Evolutionary conservation across 306 rosid species (phyloP).

Genomic region (Dryas drummondii): DNA sequence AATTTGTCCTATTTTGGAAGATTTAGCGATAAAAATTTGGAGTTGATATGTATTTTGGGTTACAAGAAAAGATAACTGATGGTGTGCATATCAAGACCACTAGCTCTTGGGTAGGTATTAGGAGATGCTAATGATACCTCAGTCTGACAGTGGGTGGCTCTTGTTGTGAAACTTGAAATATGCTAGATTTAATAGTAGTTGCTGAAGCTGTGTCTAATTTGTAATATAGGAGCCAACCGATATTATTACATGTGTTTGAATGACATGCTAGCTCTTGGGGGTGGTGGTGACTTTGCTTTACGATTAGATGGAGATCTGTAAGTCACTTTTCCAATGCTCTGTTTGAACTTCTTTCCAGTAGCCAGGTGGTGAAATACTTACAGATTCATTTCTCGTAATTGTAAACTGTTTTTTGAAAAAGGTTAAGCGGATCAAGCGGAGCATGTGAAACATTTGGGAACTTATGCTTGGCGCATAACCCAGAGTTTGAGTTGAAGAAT

Average conservation of each 20-base stretch:
- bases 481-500: conserved; percentile 84
- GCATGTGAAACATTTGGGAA: conserved; percentile 86
- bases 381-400: conserved; percentile 24
- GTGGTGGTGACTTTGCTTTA: conserved; percentile 87
- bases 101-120: not conserved
- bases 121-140: conserved; percentile 7
- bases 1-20: conserved; percentile 19
- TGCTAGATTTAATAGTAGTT: not conserved
- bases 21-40: conserved; percentile 14
- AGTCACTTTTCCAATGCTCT: conserved; percentile 32
- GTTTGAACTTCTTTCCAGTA: not conserved
- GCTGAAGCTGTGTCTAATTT: conserved; percentile 8
- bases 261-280: conserved; percentile 87
- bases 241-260: conserved; percentile 71
- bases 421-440: conserved; percentile 92
- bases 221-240: conserved; percentile 68
- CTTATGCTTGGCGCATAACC: conserved; percentile 75
- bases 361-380: conserved; percentile 10
- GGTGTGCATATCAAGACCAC: not conserved
- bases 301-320: conserved; percentile 90
- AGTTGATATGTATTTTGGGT: conserved; percentile 6
- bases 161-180: not conserved
- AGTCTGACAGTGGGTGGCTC: not conserved
- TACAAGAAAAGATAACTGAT: not conserved
- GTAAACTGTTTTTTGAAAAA: conserved; percentile 33